Conservation (phyloP, 495 filamentous ascomycete genomes). For the Penicilliopsis zonata region DNA sequence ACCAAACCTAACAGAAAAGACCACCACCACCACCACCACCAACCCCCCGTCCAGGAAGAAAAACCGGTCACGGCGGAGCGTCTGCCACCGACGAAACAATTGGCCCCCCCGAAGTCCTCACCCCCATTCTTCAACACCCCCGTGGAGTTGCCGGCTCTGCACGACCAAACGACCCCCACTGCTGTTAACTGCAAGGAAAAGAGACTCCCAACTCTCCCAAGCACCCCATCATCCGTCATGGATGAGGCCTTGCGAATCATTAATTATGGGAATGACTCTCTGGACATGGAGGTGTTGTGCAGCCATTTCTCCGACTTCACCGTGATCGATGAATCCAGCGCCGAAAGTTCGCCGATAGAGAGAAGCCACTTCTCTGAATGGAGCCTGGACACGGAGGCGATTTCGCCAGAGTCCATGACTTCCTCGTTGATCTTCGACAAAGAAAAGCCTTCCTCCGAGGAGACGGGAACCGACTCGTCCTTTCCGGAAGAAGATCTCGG, state of each 20-base stretch:
- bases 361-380: conserved; percentile 36
- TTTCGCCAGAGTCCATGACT: conserved; percentile 27
- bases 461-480: conserved; percentile 11
- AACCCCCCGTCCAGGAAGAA: background rate
- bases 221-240: conserved; percentile 36
- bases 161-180: conserved; percentile 20
- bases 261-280: conserved; percentile 20
- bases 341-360: conserved; percentile 15
- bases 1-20: conserved; percentile 9
- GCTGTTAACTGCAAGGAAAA: conserved; percentile 21
- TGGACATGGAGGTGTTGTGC: conserved; percentile 20
- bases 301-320: conserved; percentile 35
- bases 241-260: conserved; percentile 33
- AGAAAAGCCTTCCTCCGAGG: conserved; percentile 9
- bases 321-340: conserved; percentile 21
- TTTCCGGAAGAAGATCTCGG: conserved; percentile 16
- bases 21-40: conserved; percentile 1
- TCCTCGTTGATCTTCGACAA: conserved; percentile 23
- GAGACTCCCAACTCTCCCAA: conserved; percentile 33
- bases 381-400: conserved; percentile 28
- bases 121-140: conserved; percentile 8
- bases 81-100: conserved; percentile 5
- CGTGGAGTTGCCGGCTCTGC: conserved; percentile 1
- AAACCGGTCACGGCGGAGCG: background rate
- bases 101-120: conserved; percentile 10